Base-by-base conservation (phyloP, 306 rosid genomes). In the Lathyrus sativus region DNA sequence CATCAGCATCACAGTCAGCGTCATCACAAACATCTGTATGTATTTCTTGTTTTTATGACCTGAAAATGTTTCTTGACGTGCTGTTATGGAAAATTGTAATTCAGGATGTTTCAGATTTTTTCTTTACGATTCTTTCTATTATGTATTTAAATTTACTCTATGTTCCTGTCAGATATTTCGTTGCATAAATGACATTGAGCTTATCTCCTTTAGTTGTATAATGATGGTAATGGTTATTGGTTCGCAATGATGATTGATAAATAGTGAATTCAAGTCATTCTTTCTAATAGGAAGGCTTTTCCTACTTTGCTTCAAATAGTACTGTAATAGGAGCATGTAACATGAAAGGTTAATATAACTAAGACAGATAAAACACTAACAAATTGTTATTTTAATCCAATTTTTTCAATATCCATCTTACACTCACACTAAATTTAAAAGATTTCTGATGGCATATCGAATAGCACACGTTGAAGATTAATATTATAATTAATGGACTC, bases 11-110 rank as follows among this genome's bases (percentile, higher is more conserved):
- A 31, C 78, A 67, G 55, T 66, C 80, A 42, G 81, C 60, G 0
- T 76, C 90, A 73, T 78, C 95, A 61, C 92, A 80, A 74, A 68
- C 83, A 62, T 83, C 96, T 79, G 95, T 90, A 86, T 57, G 96
- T 70, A 44, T 78, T 79, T 37, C 68, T 66, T 75, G 69, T 62
- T 70, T 74, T 29, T 24, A 14, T 26, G 50, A 60, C 33, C 38
- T 59, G 69, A 65, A 76, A 49, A 13, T 70, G 45, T 56, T 57
- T 26, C 15, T 17, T 50, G 2, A 62, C 14, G n/a, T 9, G 65
- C 70, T 59, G 44, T 37, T 37, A n/a, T 81, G 55, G 67, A 39
- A 59, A 49, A 44, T 69, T 51, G 14, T 73, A 33, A 64, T 22
- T 13, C 28, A 59, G 64, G 29, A 65, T 18, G 14, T 53, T 67